A percentile compares a stretch with the other conserved stretches of the same genome.
These are phyloP conservation scores for Pichia rugopelliculosa DNA, from an alignment of 805 yeast species.

Conservation along the genomic window DNA sequence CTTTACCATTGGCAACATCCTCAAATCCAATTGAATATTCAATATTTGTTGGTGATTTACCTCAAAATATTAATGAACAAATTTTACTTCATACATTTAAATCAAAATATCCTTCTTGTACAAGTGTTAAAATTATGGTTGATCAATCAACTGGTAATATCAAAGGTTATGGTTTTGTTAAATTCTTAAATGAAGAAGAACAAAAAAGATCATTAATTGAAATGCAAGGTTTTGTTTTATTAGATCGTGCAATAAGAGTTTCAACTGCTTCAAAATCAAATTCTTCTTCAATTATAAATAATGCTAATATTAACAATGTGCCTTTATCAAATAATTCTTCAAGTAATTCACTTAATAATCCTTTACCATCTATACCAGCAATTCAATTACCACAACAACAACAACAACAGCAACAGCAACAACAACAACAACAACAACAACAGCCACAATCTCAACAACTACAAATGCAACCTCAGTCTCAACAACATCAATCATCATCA, in stretches of 20 bases:
- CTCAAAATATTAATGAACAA: slow-evolving; percentile 64
- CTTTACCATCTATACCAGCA: background rate
- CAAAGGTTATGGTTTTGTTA: slow-evolving; percentile 87
- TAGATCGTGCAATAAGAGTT: slow-evolving; percentile 71
- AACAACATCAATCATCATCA: slow-evolving; percentile 10
- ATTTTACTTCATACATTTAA: slow-evolving; percentile 59
- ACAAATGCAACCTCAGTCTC: slow-evolving; percentile 5
- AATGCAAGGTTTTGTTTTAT: slow-evolving; percentile 72
- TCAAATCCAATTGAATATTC: slow-evolving; percentile 41
- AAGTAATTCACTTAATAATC: background rate
- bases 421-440: too few species aligned
- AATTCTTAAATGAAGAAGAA: slow-evolving; percentile 56
- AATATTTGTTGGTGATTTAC: slow-evolving; percentile 80
- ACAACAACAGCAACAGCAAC: background rate
- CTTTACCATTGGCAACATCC: slow-evolving; percentile 10
- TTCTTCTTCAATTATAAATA: slow-evolving; percentile 1
- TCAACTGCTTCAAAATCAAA: slow-evolving; percentile 49
- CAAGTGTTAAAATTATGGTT: slow-evolving; percentile 69
- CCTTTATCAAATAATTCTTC: slow-evolving; percentile 1
- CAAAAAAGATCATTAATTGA: slow-evolving; percentile 67
- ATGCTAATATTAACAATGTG: background rate
- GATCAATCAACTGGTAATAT: slow-evolving; percentile 65
- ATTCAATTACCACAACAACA: background rate
- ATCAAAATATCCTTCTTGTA: slow-evolving; percentile 61
- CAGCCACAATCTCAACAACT: background rate